A percentile compares a stretch with the other conserved stretches of the same genome.
These are phyloP conservation scores for Zygoascus bituminiphila DNA, from an alignment of 805 yeast genomes.

Conservation along the genomic window DNA sequence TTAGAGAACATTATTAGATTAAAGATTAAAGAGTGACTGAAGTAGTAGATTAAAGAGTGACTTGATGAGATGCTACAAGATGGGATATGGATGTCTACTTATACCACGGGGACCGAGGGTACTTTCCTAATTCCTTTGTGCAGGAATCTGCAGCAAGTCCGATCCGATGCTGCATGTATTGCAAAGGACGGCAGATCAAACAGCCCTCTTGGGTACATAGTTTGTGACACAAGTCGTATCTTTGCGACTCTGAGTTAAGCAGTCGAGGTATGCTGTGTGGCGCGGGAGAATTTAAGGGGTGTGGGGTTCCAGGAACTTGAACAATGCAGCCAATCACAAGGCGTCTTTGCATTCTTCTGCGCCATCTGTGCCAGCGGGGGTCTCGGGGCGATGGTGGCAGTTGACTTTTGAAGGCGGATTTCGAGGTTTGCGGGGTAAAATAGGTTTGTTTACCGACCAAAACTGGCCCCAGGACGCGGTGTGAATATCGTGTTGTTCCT, in stretches of 20 bases:
- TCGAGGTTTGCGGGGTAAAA: neutral
- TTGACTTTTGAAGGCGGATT: neutral
- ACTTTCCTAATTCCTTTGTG: too few species aligned
- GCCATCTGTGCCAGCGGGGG: neutral
- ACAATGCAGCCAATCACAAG: neutral
- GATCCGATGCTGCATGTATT: too few species aligned
- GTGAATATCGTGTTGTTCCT: too few species aligned
- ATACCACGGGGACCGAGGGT: too few species aligned
- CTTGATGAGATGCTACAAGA: neutral
- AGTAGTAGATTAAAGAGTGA: neutral
- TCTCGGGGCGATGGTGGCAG: neutral
- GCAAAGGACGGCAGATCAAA: too few species aligned
- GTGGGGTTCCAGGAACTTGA: too few species aligned
- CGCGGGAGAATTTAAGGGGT: neutral
- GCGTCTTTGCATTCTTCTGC: neutral
- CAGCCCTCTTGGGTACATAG: too few species aligned
- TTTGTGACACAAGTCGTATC: too few species aligned
- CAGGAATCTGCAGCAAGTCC: too few species aligned
- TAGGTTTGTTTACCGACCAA: neutral
- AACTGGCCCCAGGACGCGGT: neutral
- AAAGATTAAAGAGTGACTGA: neutral
- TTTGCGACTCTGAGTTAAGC: too few species aligned
- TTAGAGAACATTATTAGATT: neutral
- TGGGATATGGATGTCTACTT: neutral
- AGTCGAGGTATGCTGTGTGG: neutral